Percentiles rank a stretch among this genome's conserved stretches.
Conservation (phyloP, 805 yeast species). For the Pichia kluyveri region DNA sequence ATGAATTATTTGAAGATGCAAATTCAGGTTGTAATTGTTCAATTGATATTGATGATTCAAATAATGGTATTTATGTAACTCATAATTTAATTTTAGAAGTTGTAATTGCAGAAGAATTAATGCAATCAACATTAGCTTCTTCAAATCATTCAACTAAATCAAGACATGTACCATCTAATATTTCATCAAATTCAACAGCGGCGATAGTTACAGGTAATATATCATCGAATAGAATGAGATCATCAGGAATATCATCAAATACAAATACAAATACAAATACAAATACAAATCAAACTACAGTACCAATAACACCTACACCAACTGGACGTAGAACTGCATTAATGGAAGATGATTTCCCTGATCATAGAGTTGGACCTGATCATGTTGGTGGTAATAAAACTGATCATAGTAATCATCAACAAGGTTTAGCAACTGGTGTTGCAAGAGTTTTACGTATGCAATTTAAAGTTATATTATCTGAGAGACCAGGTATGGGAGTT, state of each 20-base stretch:
- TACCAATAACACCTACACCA: neutral
- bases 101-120: constrained; percentile 86
- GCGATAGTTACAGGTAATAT: constrained; percentile 5
- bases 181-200: constrained; percentile 13
- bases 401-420: constrained; percentile 23
- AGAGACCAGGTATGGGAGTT: constrained; percentile 89
- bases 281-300: too few relatives aligned
- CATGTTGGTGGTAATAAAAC: constrained; percentile 19
- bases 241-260: neutral
- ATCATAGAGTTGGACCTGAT: constrained; percentile 27
- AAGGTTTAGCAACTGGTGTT: constrained; percentile 85
- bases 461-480: constrained; percentile 74
- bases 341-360: constrained; percentile 9
- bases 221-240: constrained; percentile 1
- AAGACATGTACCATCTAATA: constrained; percentile 7
- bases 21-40: constrained; percentile 38
- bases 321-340: neutral
- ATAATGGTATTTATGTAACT: constrained; percentile 63
- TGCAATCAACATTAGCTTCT: constrained; percentile 29
- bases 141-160: constrained; percentile 12
- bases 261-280: too few relatives aligned
- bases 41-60: constrained; percentile 78
- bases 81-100: constrained; percentile 79
- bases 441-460: constrained; percentile 95
- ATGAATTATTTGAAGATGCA: constrained; percentile 23